Base-by-base conservation (phyloP, 2,329 filamentous ascomycete species). In the Alternaria postmessia region DNA sequence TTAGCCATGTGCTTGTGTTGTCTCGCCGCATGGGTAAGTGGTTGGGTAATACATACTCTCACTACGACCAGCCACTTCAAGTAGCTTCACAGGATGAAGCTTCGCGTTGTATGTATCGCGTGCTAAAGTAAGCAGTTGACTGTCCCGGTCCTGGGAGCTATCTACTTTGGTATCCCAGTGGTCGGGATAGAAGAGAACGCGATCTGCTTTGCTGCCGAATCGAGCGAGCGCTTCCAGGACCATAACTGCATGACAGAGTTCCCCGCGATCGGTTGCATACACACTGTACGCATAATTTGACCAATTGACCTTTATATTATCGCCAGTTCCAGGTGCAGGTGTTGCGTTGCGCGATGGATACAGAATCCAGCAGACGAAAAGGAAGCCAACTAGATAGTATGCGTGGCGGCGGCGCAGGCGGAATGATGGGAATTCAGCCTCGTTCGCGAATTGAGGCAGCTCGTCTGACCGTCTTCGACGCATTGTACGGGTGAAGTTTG, bases 61-160 rank as follows among this genome's bases (percentile, higher is more conserved):
- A 41, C 70, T 73, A 54, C 73, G 70, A 51, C 72, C 65, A 55
- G 78, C 74, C 44, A 79, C 75, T 38, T 57, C 72, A 56, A 78
- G 75, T 7, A 83, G 75, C 54, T 80, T 70, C 41, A 85, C 78
- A 12, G 85, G 84, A 51, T 82, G 74, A 43, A 87, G 70, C 56
- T 83, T 80, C 34, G 83, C 85, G 8, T 82, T 79, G 72, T 85
- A 87, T 20, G 77, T 71, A 54, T 83, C 79, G 62, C 79, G 77
- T 22, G 85, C 86, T 65, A 83, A 62, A 6, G 80, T 67, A 14
- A 87, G 72, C 60, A 87, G 70, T 62, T 83, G 81, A 58, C 81
- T 82, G 32, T 80, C 77, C 36, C 77, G 71, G 54, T 79, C 77
- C 41, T 52, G 62, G 16, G 70, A 47, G 56, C 66, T 66, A 28